Base-by-base conservation (phyloP, 805 yeast genomes). In the Schwanniomyces polymorphus region DNA sequence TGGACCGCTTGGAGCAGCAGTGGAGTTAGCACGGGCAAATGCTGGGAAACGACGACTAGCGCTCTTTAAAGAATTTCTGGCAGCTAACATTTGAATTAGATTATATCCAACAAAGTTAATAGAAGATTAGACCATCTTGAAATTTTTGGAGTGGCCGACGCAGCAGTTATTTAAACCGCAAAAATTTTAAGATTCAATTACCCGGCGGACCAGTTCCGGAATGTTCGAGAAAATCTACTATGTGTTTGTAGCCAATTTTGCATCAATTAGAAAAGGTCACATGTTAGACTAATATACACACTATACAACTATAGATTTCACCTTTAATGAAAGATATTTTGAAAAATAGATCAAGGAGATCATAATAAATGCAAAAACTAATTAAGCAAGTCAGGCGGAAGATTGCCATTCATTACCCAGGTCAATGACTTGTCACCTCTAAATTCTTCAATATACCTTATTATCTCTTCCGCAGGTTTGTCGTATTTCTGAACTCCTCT, bases 381-480 rank as follows among this genome's bases (percentile, higher is more conserved):
- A 38, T 6, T 16, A 8, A 26, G 33, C 29, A 69, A 53, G 47
- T 70, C 75, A 6, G 51, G 48, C 3, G 78, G 78, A 9, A 73
- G 57, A 47, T 73, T 69, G 7, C 78, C 78, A 52, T 73, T 73
- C 78, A 73, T 73, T 5, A 73, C 70, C 78, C 78, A 73, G 4
- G 78, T 72, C 42, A 73, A 61, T 31, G 71, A 64, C 56, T 70
- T 70, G 43, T 70, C 74, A 33, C 73, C 76, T 25, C 77, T 54
- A 51, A 66, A 73, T 47, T 67, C 70, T 51, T 73, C 78, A 42
- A 73, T 73, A 46, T 66, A 68, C 27, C 57, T 55, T 41, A 69
- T 71, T 41, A 73, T 68, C 42, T 72, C 76, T 11, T 73, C 76
- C 4, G 69, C 68, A 5, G 68, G 57, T 51, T 72, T 71, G 41